phyloP scores from a whole-genome alignment of 164 flowering plant genomes.

The Amborella trichopoda region DNA sequence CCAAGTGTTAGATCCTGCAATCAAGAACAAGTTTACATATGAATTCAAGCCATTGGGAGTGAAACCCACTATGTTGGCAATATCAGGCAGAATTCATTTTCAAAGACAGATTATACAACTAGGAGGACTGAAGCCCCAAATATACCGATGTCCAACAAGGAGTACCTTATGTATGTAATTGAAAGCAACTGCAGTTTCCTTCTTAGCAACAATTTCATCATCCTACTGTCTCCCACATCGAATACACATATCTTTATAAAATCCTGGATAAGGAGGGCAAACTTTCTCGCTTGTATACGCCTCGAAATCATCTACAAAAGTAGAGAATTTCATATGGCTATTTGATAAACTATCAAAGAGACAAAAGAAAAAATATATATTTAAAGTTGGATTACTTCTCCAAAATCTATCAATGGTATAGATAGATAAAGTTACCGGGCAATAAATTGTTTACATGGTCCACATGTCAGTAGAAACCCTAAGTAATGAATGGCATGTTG shows the following conservation, averaged over 20 bases:
- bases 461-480: no score
- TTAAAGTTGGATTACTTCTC: neutral
- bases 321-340: neutral
- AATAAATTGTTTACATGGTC: no score
- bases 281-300: neutral
- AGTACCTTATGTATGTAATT: slow-evolving; percentile 70
- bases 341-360: neutral
- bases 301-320: neutral
- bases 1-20: slow-evolving; percentile 59
- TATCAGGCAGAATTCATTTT: neutral
- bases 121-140: neutral
- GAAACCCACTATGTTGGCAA: no score
- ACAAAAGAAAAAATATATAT: neutral
- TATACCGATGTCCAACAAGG: neutral
- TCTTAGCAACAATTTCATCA: no score
- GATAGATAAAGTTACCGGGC: no score
- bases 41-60: no score
- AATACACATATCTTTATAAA: slow-evolving; percentile 43
- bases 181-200: slow-evolving; percentile 53
- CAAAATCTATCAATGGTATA: neutral
- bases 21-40: no score
- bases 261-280: slow-evolving; percentile 57
- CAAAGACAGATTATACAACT: neutral
- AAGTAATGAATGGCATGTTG: neutral
- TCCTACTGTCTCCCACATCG: slow-evolving; percentile 45